phyloP scores from a whole-genome alignment of 1,284 basidiomycete species.

The Microstroma glucosiphilum region DNA sequence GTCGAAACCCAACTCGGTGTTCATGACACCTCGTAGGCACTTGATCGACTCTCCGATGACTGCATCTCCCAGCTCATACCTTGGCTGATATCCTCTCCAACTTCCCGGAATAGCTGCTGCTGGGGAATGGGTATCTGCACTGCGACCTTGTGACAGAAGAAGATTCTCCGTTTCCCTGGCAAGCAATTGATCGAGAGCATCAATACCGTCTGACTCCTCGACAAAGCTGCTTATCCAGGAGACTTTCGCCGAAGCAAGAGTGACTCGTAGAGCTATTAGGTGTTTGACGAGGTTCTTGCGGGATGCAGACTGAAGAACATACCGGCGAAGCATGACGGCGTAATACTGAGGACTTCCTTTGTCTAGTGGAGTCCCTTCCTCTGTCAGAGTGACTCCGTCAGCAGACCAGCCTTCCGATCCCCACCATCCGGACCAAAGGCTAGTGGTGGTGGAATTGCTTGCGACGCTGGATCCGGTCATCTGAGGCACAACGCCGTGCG shows the following conservation, averaged over 20 bases:
- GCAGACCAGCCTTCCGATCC: slow-evolving; percentile 17
- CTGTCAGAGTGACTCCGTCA: slow-evolving; percentile 4
- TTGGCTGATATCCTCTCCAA: slow-evolving; percentile 20
- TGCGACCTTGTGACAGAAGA: slow-evolving; percentile 1
- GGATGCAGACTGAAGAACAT: slow-evolving; percentile 15
- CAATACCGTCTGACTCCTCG: slow-evolving; percentile 59
- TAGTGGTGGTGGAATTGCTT: slow-evolving; percentile 17
- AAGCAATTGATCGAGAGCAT: slow-evolving; percentile 50
- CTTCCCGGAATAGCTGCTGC: background rate
- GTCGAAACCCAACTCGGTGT: slow-evolving; percentile 77
- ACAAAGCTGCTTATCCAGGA: slow-evolving; percentile 75
- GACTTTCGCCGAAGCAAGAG: slow-evolving; percentile 73
- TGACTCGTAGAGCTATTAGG: slow-evolving; percentile 74
- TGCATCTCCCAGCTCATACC: slow-evolving; percentile 35
- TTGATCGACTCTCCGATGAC: slow-evolving; percentile 56
- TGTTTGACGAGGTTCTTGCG: slow-evolving; percentile 59
- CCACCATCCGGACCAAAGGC: slow-evolving; percentile 40
- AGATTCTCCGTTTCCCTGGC: slow-evolving; percentile 22
- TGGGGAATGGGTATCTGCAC: slow-evolving; percentile 12
- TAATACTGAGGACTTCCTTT: slow-evolving; percentile 15
- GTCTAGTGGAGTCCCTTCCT: slow-evolving; percentile 9
- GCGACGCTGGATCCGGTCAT: slow-evolving; percentile 9
- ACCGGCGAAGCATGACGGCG: slow-evolving; percentile 19
- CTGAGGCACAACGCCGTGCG: background rate
- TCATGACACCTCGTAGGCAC: slow-evolving; percentile 73